Conservation (phyloP, 2,329 filamentous ascomycete species). For the Beauveria sp. region DNA sequence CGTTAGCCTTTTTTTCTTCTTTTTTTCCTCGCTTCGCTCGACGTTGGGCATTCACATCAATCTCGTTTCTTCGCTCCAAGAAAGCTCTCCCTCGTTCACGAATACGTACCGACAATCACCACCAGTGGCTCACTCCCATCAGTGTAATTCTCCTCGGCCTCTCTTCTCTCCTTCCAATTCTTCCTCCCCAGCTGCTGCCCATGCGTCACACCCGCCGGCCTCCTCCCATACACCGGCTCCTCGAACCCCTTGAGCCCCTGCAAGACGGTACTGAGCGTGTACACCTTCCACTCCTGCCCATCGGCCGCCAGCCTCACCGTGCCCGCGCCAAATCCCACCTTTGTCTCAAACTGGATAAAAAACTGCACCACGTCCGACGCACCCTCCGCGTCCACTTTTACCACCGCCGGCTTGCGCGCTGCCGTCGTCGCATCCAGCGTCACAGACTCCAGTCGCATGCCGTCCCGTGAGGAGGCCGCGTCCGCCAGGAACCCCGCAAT, state of each 20-base stretch:
- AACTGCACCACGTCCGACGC: conserved; percentile 14
- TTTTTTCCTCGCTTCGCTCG: neutral
- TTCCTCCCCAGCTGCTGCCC: conserved; percentile 13
- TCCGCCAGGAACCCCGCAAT: conserved; percentile 8
- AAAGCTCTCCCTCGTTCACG: neutral
- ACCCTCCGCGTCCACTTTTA: conserved; percentile 11
- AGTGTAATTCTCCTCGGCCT: conserved; percentile 12
- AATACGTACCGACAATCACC: conserved; percentile 15
- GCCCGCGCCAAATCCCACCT: conserved; percentile 13
- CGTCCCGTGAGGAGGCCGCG: conserved; percentile 2
- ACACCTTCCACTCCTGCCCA: conserved; percentile 41
- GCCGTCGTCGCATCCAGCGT: neutral
- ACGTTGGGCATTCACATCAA: neutral
- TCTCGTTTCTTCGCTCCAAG: too few species aligned
- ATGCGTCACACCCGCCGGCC: conserved; percentile 44
- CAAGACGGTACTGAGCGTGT: conserved; percentile 49
- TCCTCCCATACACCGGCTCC: conserved; percentile 32
- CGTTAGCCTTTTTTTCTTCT: conserved; percentile 12
- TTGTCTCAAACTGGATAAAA: conserved; percentile 15
- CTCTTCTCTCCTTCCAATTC: conserved; percentile 17
- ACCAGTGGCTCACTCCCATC: conserved; percentile 14
- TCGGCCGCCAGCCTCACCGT: conserved; percentile 14
- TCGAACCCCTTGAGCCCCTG: conserved; percentile 40
- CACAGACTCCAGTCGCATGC: conserved; percentile 1
- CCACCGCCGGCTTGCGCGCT: neutral